A percentile compares a stretch with the other conserved stretches of the same genome.
These are phyloP conservation scores for Dianthus caryophyllus DNA, from an alignment of 148 eudicot species.

Conservation along the genomic window DNA sequence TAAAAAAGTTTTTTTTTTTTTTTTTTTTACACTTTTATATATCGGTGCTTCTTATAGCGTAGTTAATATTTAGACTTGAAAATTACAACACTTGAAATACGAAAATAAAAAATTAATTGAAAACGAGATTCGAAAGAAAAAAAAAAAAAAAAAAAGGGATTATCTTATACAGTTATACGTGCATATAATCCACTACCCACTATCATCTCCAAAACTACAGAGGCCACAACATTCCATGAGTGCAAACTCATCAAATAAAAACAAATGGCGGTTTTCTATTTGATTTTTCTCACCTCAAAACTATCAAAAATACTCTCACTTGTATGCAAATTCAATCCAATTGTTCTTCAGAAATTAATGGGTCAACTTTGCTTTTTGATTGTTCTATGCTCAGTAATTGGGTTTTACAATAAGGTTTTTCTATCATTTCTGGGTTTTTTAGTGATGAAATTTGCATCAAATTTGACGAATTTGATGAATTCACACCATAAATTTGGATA, in stretches of 20 bases:
- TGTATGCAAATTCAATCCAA: constrained; percentile 20
- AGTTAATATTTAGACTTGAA: too few species aligned
- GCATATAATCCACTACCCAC: too few species aligned
- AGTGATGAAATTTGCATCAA: constrained; percentile 47
- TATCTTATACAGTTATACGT: too few species aligned
- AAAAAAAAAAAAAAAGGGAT: too few species aligned
- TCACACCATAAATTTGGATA: constrained; percentile 37
- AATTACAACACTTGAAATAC: too few species aligned
- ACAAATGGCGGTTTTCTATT: constrained; percentile 23
- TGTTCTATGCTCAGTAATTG: constrained; percentile 31
- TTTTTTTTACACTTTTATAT: too few species aligned
- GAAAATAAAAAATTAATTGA: too few species aligned
- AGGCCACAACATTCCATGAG: too few species aligned
- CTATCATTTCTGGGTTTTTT: constrained; percentile 21
- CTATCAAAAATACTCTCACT: constrained; percentile 10
- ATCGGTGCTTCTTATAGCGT: too few species aligned
- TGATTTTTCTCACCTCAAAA: constrained; percentile 22
- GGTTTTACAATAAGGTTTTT: constrained; percentile 31
- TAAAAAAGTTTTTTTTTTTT: too few species aligned
- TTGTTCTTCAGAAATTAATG: constrained; percentile 10
- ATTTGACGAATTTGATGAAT: constrained; percentile 34
- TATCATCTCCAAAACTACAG: too few species aligned
- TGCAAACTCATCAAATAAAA: not conserved
- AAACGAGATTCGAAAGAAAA: too few species aligned
- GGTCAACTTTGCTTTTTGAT: constrained; percentile 29